A percentile compares a stretch with the other conserved stretches of the same genome.
These are phyloP conservation scores for Cryptosporidium muris DNA, from an alignment of 169 alveolate genomes.

Conservation along the genomic window DNA sequence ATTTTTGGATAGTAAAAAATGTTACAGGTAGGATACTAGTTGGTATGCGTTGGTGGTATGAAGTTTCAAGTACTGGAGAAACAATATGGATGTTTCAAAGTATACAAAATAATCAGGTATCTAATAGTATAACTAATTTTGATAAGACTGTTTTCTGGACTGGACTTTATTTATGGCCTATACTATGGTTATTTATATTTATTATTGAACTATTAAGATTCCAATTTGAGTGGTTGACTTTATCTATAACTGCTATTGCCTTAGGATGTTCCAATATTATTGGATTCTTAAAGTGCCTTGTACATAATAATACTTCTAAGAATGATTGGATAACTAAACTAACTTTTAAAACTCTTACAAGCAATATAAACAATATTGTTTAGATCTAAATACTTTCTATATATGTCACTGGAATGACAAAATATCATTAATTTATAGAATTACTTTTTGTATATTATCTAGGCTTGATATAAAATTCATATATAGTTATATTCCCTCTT, in stretches of 20 bases:
- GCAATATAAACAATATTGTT: constrained; percentile 27
- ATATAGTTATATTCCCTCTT: no score
- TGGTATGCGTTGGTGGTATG: constrained; percentile 88
- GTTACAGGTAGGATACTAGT: constrained; percentile 84
- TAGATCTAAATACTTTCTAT: background rate
- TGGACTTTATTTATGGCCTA: constrained; percentile 77
- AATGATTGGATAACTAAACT: constrained; percentile 74
- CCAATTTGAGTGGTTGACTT: constrained; percentile 75
- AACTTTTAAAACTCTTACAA: constrained; percentile 68
- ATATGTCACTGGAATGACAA: no score
- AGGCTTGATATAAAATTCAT: no score
- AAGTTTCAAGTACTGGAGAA: constrained; percentile 82
- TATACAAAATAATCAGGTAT: constrained; percentile 27
- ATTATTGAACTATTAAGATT: constrained; percentile 73
- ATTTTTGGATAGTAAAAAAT: constrained; percentile 85
- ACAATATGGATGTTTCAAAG: constrained; percentile 84
- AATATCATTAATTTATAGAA: no score
- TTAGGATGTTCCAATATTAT: constrained; percentile 74
- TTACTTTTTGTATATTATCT: no score
- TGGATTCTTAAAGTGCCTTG: constrained; percentile 76
- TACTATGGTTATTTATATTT: constrained; percentile 75
- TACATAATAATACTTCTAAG: constrained; percentile 70
- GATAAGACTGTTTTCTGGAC: constrained; percentile 83
- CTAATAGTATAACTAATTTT: constrained; percentile 44
- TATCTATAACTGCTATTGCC: constrained; percentile 74